Conservation (phyloP, 1,284 basidiomycete species). For the Pascua guehoae region DNA sequence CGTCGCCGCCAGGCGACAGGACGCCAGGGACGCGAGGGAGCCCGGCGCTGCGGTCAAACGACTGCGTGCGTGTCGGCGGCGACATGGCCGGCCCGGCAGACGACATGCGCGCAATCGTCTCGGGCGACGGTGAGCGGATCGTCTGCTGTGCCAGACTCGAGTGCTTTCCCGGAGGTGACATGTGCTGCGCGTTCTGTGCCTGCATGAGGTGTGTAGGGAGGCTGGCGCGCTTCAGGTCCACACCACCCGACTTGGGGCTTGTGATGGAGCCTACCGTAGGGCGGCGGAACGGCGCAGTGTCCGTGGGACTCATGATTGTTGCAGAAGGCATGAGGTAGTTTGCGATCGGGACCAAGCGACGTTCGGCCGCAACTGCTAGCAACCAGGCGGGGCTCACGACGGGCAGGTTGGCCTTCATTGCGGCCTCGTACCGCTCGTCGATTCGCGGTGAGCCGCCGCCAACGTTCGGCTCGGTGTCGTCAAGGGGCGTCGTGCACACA, state of each 20-base stretch:
- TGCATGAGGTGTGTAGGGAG: constrained; percentile 28
- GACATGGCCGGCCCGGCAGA: constrained; percentile 28
- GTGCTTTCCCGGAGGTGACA: constrained; percentile 6
- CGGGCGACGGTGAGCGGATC: constrained; percentile 41
- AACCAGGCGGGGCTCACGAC: constrained; percentile 89
- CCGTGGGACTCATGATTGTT: constrained; percentile 50
- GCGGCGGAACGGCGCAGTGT: constrained; percentile 55
- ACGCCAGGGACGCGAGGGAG: neutral
- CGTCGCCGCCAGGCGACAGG: neutral
- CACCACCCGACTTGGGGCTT: too few relatives aligned
- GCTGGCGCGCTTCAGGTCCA: constrained; percentile 29
- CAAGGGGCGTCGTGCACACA: constrained; percentile 76
- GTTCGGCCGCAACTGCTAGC: constrained; percentile 74
- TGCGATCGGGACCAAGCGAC: constrained; percentile 83
- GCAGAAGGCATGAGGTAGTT: constrained; percentile 69
- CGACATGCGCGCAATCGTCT: constrained; percentile 48
- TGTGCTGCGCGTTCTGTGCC: constrained; percentile 19
- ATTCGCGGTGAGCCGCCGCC: constrained; percentile 51
- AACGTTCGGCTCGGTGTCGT: constrained; percentile 37
- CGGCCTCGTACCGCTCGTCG: constrained; percentile 82
- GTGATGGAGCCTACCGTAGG: neutral
- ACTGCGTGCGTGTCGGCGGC: constrained; percentile 10
- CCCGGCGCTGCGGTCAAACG: constrained; percentile 7
- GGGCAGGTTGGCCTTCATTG: constrained; percentile 81
- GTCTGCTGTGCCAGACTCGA: constrained; percentile 20